Percentiles rank a stretch among this genome's conserved stretches.
These are phyloP conservation scores for Chenopodium quinoa DNA, from an alignment of 148 eudicot species.

Conservation along the genomic window DNA sequence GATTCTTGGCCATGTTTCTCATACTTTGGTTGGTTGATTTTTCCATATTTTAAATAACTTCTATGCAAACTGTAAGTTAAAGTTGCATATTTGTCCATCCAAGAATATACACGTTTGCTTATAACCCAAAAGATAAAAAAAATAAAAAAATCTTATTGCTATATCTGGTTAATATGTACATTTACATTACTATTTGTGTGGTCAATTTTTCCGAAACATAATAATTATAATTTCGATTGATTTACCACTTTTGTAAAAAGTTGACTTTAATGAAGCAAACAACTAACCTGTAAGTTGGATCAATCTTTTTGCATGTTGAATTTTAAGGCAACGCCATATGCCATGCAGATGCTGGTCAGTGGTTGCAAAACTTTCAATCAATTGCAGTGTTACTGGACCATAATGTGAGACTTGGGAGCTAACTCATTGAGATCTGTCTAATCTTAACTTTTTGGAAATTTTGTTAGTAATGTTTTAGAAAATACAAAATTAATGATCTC, in stretches of 20 bases:
- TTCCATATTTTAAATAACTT: no score
- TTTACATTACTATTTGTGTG: not conserved
- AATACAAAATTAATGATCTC: not conserved
- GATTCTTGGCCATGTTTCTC: not conserved
- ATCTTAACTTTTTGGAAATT: not conserved
- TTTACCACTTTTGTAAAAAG: not conserved
- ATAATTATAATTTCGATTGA: not conserved
- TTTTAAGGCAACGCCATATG: not conserved
- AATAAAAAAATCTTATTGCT: no score
- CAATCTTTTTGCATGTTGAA: not conserved
- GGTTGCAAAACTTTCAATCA: no score
- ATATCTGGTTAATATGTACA: no score
- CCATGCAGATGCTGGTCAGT: not conserved
- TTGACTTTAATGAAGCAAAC: no score
- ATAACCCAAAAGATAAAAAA: no score
- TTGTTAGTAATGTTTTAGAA: no score
- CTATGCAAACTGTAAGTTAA: no score
- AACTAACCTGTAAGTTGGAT: no score
- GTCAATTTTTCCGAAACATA: not conserved
- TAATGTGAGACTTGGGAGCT: not conserved
- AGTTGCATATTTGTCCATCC: no score
- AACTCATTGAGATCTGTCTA: not conserved
- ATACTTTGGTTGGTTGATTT: no score
- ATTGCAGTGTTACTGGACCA: not conserved
- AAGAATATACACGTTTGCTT: no score